A percentile compares a stretch with the other conserved stretches of the same genome.
Evolutionary conservation across 2,329 filamentous ascomycete genomes (phyloP).

Genomic region (Fusarium albosuccineum): DNA sequence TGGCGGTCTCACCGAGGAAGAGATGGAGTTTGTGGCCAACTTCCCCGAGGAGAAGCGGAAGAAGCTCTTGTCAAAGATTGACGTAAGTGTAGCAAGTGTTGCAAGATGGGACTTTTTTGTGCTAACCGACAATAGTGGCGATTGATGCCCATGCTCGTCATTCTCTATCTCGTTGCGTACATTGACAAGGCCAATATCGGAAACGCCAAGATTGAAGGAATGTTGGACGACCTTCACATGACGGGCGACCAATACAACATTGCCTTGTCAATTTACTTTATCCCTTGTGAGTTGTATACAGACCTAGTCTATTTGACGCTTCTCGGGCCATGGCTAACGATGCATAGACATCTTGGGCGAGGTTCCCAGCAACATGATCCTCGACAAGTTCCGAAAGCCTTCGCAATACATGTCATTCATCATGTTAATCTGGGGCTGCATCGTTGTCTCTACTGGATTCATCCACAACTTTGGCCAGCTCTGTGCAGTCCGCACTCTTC

Average conservation of each 20-base stretch:
- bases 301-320: no score
- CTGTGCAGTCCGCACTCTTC: constrained; percentile 22
- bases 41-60: constrained; percentile 39
- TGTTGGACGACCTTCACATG: constrained; percentile 28
- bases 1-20: constrained; percentile 25
- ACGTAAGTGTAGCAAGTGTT: constrained; percentile 16
- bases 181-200: constrained; percentile 38
- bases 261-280: constrained; percentile 33
- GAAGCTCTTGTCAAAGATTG: constrained; percentile 38
- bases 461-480: constrained; percentile 34
- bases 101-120: accelerated
- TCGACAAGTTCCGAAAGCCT: constrained; percentile 32
- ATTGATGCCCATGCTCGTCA: constrained; percentile 30
- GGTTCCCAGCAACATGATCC: constrained; percentile 36
- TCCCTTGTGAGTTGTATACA: constrained; percentile 20
- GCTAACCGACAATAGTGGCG: constrained; percentile 11
- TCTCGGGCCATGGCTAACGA: not conserved
- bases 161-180: constrained; percentile 33
- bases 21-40: constrained; percentile 37
- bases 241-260: constrained; percentile 35
- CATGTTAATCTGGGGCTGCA: constrained; percentile 35
- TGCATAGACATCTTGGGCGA: constrained; percentile 24
- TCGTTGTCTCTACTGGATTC: constrained; percentile 23
- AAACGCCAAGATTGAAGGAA: constrained; percentile 36
- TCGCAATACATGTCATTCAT: constrained; percentile 35